Base-by-base conservation (phyloP, 441 rosid genomes). In the Metrosideros polymorpha region DNA sequence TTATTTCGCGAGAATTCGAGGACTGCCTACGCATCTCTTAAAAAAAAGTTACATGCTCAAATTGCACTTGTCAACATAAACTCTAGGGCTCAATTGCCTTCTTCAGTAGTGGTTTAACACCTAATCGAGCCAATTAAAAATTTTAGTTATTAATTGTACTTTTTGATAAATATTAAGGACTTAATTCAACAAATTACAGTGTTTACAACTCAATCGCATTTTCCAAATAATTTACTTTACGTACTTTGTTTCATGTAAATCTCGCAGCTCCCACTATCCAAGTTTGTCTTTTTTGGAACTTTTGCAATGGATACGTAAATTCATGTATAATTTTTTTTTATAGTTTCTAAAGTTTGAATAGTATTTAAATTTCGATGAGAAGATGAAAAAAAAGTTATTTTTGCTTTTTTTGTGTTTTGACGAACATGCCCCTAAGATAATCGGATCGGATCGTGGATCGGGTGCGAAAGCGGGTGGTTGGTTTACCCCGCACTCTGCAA, bases 191-290 rank as follows among this genome's bases (percentile, higher is more conserved):
- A 71, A 22, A 71, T 10, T 1, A 12, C 10, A 66, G 6, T 0
- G 6, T 39, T 22, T 22, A 35, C 8, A 39, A 19, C 0, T 71
- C 0, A 22, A 19, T 35, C 6, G 5, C 0, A 35, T 71, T 39
- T 3, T 0, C 1, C 9, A 3, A 32, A 19, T 0, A 2, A 5
- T 66, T 35, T 9, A 35, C 2, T 35, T 35, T 18, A 35, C 8
- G 12, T 19, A 9, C 14, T 2, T 3, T 1, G 6, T 9, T 35
- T 3, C 5, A 9, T 35, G 10, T 6, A 35, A 35, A 71, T 39
- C 45, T 24, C 0, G 0, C 9, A 10, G 9, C 8, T 2, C 30
- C 0, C 5, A 1, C 14, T 9, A 10, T 39, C 22, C 1, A 9
- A 12, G 45, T 35, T 24, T 6, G 15, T 10, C 27, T 6, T 13